phyloP scores from a whole-genome alignment of 257 asterid species.

The Plantago ovata region DNA sequence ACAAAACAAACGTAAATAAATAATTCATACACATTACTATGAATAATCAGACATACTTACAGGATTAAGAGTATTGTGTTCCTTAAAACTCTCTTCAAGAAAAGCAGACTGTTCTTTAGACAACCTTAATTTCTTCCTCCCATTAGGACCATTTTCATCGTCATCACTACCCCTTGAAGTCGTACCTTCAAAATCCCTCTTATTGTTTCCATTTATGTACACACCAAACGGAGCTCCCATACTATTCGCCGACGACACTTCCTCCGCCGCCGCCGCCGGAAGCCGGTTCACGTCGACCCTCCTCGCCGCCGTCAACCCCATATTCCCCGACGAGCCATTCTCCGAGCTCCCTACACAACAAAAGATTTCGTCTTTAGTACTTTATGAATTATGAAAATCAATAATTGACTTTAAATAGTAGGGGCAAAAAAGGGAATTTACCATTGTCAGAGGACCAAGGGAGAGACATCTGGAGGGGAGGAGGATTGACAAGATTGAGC shows the following conservation, averaged over 20 bases:
- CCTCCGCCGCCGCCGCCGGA: slow-evolving; percentile 52
- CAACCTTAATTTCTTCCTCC: slow-evolving; percentile 65
- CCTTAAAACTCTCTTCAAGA: slow-evolving; percentile 83
- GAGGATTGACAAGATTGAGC: slow-evolving; percentile 56
- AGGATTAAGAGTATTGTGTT: slow-evolving; percentile 77
- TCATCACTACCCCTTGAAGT: slow-evolving; percentile 60
- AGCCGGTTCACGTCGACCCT: slow-evolving; percentile 48
- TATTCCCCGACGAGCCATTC: slow-evolving; percentile 69
- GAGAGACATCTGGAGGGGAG: slow-evolving; percentile 35
- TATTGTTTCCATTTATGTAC: slow-evolving; percentile 26
- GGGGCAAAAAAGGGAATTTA: slow-evolving; percentile 13
- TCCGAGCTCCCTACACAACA: slow-evolving; percentile 64
- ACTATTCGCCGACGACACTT: slow-evolving; percentile 63
- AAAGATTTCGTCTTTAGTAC: no score
- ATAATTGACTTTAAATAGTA: neutral
- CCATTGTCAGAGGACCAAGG: slow-evolving; percentile 76
- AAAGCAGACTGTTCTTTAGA: slow-evolving; percentile 82
- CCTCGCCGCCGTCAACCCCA: slow-evolving; percentile 38
- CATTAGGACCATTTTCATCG: slow-evolving; percentile 57
- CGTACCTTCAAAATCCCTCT: slow-evolving; percentile 31
- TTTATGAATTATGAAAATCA: no score
- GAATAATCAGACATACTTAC: no score
- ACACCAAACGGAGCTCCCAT: slow-evolving; percentile 50
- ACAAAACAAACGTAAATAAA: no score
- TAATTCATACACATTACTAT: no score